phyloP scores from a whole-genome alignment of 176 grass and related monocot species.

The Poa pratensis region DNA sequence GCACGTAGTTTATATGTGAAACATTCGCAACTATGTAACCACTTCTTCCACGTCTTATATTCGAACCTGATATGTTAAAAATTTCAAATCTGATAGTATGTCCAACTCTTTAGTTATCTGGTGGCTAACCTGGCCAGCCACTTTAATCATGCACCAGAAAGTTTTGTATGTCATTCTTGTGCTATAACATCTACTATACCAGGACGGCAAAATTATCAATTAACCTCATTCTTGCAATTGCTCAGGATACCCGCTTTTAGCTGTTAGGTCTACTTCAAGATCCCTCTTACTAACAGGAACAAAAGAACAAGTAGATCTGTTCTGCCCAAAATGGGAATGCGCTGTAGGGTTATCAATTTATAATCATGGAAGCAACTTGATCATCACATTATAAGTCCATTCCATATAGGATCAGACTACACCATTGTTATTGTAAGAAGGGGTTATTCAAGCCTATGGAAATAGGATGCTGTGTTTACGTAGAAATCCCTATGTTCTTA shows the following conservation, averaged over 20 bases:
- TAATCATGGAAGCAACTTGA: not conserved
- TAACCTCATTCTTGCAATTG: not conserved
- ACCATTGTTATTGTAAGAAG: not conserved
- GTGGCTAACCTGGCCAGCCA: not conserved
- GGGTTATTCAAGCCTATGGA: not conserved
- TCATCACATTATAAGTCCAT: not conserved
- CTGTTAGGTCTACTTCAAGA: not conserved
- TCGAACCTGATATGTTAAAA: not conserved
- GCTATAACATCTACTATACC: not conserved
- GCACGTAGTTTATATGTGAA: too few species aligned
- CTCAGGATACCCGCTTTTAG: not conserved
- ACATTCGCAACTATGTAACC: too few species aligned
- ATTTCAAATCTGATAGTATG: not conserved
- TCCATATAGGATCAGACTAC: not conserved
- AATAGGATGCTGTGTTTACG: not conserved
- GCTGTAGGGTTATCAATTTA: not conserved
- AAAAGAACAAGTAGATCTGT: not conserved
- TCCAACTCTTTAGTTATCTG: not conserved
- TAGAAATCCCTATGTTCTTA: not conserved
- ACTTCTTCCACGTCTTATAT: too few species aligned
- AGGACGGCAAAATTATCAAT: not conserved
- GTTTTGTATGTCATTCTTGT: not conserved
- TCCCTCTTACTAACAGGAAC: not conserved
- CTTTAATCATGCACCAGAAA: not conserved
- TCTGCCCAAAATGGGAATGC: not conserved